Percentiles rank a stretch among this genome's conserved stretches.
Conservation (phyloP, 495 filamentous ascomycete genomes). For the Aspergillus taichungensis region DNA sequence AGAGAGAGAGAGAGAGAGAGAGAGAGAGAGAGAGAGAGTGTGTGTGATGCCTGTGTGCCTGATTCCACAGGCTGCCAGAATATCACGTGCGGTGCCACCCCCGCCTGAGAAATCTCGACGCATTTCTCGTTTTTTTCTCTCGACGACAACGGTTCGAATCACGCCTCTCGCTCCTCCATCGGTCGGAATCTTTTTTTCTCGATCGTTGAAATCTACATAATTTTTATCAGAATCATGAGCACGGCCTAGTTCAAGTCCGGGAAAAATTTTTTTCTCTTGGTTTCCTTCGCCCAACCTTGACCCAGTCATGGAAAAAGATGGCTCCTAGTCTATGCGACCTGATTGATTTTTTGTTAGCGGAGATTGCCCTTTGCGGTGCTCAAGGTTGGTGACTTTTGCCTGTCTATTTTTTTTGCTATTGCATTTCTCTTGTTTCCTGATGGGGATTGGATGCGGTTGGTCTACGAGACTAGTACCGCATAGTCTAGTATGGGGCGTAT, state of each 20-base stretch:
- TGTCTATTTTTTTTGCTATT: slow-evolving; percentile 8
- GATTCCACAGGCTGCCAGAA: background rate
- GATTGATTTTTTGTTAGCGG: slow-evolving; percentile 59
- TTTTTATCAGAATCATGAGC: slow-evolving; percentile 6
- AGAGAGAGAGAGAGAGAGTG: too few species aligned
- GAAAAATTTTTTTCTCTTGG: background rate
- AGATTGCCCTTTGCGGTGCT: slow-evolving; percentile 61
- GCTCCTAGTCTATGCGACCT: slow-evolving; percentile 57
- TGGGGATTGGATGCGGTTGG: too few species aligned
- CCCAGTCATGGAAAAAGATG: slow-evolving; percentile 40
- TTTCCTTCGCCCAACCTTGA: background rate
- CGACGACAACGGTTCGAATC: slow-evolving; percentile 31
- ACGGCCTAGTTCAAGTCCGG: background rate
- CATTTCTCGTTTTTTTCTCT: slow-evolving; percentile 5
- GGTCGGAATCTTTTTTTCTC: slow-evolving; percentile 11
- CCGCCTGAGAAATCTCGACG: background rate
- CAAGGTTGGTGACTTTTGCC: slow-evolving; percentile 49
- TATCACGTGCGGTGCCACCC: slow-evolving; percentile 8
- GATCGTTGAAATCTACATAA: background rate
- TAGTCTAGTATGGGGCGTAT: too few species aligned
- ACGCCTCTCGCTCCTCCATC: slow-evolving; percentile 14
- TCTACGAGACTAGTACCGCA: too few species aligned
- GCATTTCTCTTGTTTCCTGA: too few species aligned
- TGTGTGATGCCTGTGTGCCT: background rate
- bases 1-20: too few species aligned